Base-by-base conservation (phyloP, 2,329 filamentous ascomycete species). In the Trichoderma brevicompactum region DNA sequence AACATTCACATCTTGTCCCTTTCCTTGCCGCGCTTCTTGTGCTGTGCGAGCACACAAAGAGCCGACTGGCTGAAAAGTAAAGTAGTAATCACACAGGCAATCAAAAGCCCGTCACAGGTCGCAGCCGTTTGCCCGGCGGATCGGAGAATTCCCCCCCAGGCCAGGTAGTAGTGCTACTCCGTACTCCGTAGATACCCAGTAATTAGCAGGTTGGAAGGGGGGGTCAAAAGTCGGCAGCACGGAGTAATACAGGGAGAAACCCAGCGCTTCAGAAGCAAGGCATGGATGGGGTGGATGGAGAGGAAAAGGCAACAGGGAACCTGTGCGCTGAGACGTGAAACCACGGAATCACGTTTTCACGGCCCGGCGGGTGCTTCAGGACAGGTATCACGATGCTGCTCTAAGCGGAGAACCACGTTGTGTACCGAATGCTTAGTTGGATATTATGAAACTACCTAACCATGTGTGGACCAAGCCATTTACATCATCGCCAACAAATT, bases 321-420 rank as follows among this genome's bases (percentile, higher is more conserved):
- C 10, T 6, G 36, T 28, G 34, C 34, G 49, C 34, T 48, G 61
- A 49, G 41, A 56, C 43, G 28, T 56, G 52, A 34, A 55, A 38
- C 34, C 34, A 48, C 61, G 52, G 61, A 43, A 56, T 48, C 61
- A 56, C 50, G 23, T 56, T 41, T 41, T 56, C 52, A 56, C 61
- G 50, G 61, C 61, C 61, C 61, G 61, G 32, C 19, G 36, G 52
- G 17, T 64, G 52, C 48, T 36, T 62, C 48, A 62, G 34, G 38
- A 44, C 36, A 43, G 38, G 46, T 62, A 32, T 43, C 48, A 62
- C 58, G 48, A 43, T 53, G 23, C 23, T 28, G 23, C 5, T 28
- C 23, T 28, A 5, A 5, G 23, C 23, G 23, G 2, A 28, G 23
- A n/a, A n/a, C 23, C 23, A 28, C 23, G 23, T 28, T 28, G 23